A percentile compares a stretch with the other conserved stretches of the same genome.
These are phyloP conservation scores for Phlyctochytrium bullatum DNA, from an alignment of 192 early-diverging fungal species.

Conservation along the genomic window DNA sequence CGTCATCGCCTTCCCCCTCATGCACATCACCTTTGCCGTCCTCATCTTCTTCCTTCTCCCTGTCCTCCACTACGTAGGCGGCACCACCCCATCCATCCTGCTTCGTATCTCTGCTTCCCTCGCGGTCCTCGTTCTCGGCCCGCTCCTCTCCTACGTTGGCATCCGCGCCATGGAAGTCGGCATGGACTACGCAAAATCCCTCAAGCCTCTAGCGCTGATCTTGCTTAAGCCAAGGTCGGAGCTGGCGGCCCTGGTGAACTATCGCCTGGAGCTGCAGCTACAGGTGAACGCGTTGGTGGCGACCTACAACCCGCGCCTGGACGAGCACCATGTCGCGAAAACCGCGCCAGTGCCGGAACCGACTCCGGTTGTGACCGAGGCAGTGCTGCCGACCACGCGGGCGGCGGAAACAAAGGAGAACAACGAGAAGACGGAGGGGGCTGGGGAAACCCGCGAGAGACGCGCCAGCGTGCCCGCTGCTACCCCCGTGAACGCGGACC, in stretches of 20 bases:
- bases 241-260: not conserved
- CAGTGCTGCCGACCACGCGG: too few species aligned
- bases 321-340: too few species aligned
- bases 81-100: too few species aligned
- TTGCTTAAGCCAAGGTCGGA: slow-evolving; percentile 15
- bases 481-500: too few species aligned
- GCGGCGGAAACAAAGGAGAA: too few species aligned
- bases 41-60: slow-evolving; percentile 45
- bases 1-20: not conserved
- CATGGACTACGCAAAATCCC: slow-evolving; percentile 56
- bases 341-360: too few species aligned
- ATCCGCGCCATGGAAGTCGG: slow-evolving; percentile 39
- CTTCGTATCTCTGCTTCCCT: slow-evolving; percentile 72
- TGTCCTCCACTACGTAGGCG: too few species aligned
- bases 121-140: slow-evolving; percentile 57
- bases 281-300: not conserved
- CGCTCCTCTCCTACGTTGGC: slow-evolving; percentile 30
- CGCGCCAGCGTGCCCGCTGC: too few species aligned
- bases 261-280: not conserved
- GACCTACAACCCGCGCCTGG: too few species aligned
- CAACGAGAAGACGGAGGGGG: too few species aligned
- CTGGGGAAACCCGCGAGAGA: too few species aligned
- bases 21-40: not conserved
- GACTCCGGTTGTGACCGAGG: too few species aligned
- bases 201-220: slow-evolving; percentile 81